Percentiles rank a stretch among this genome's conserved stretches.
These are phyloP conservation scores for Zalerion maritima DNA, from an alignment of 495 filamentous ascomycete species.

Conservation along the genomic window DNA sequence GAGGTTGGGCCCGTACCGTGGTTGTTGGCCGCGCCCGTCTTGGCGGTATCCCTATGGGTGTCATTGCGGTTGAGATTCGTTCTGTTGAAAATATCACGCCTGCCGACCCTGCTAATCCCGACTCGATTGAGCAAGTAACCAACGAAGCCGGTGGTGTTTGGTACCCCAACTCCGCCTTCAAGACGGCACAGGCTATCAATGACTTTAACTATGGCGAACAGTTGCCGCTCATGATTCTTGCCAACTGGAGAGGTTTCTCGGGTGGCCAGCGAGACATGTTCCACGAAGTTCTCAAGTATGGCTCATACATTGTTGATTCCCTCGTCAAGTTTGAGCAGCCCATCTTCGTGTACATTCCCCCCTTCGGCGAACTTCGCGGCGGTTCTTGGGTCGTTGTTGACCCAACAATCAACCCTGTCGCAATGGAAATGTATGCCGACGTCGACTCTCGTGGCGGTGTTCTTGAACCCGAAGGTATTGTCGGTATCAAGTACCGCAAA, in stretches of 20 bases:
- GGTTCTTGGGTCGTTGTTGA: slow-evolving; percentile 99
- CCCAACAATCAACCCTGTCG: slow-evolving; percentile 88
- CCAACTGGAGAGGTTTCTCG: slow-evolving; percentile 99
- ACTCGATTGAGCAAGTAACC: slow-evolving; percentile 86
- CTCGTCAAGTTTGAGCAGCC: slow-evolving; percentile 97
- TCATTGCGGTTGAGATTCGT: slow-evolving; percentile 92
- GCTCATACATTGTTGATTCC: slow-evolving; percentile 95
- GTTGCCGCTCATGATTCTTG: slow-evolving; percentile 94
- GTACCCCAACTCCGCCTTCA: slow-evolving; percentile 99
- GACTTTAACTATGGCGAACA: slow-evolving; percentile 99
- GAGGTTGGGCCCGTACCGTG: slow-evolving; percentile 92
- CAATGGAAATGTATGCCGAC: slow-evolving; percentile 99
- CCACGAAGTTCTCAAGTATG: slow-evolving; percentile 98
- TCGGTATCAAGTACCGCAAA: slow-evolving; percentile 94
- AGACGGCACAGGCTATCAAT: slow-evolving; percentile 94
- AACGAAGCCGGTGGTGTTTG: slow-evolving; percentile 96
- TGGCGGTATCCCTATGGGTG: slow-evolving; percentile 95
- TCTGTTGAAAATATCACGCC: slow-evolving; percentile 93
- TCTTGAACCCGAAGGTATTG: slow-evolving; percentile 93
- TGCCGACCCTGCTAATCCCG: slow-evolving; percentile 96
- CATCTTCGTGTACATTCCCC: slow-evolving; percentile 96
- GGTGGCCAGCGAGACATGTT: slow-evolving; percentile 99
- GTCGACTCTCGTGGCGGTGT: slow-evolving; percentile 93
- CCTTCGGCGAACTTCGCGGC: slow-evolving; percentile 91
- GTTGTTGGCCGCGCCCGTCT: slow-evolving; percentile 94